Evolutionary conservation across 2,329 filamentous ascomycete genomes (phyloP).

Genomic region (Metarhizium album): DNA sequence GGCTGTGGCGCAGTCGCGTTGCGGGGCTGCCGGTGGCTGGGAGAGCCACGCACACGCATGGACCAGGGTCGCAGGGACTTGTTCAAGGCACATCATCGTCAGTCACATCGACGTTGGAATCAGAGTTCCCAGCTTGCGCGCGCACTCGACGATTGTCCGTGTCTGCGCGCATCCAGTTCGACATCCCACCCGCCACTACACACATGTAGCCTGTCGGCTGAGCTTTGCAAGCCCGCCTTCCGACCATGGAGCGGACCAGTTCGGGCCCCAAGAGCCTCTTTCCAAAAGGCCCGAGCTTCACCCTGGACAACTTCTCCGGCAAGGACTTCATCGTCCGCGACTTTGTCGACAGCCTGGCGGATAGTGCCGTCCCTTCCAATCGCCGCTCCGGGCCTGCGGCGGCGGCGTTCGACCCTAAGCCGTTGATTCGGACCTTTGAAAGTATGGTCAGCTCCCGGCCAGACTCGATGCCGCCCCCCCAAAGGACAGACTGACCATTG

Average conservation of each 20-base stretch:
- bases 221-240: conserved; percentile 11
- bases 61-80: too few relatives aligned
- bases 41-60: too few relatives aligned
- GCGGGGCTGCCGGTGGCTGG: not conserved
- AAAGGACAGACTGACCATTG: not conserved
- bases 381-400: conserved; percentile 63
- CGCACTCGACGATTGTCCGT: not conserved
- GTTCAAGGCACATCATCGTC: too few relatives aligned
- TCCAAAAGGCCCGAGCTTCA: conserved; percentile 71
- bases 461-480: not conserved
- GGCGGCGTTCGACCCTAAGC: conserved; percentile 81
- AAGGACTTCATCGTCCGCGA: conserved; percentile 97
- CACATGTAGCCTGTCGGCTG: conserved; percentile 21
- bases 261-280: conserved; percentile 52
- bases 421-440: conserved; percentile 91
- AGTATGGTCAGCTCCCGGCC: conserved; percentile 30
- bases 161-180: not conserved
- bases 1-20: not conserved
- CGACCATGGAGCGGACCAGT: conserved; percentile 32
- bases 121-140: not conserved
- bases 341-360: conserved; percentile 88
- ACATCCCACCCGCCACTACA: not conserved
- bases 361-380: conserved; percentile 67
- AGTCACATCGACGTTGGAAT: not conserved
- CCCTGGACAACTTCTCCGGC: conserved; percentile 75